Evolutionary conservation across 768 basidiomycete genomes (phyloP).

Genomic region (Tylopilus balloui): DNA sequence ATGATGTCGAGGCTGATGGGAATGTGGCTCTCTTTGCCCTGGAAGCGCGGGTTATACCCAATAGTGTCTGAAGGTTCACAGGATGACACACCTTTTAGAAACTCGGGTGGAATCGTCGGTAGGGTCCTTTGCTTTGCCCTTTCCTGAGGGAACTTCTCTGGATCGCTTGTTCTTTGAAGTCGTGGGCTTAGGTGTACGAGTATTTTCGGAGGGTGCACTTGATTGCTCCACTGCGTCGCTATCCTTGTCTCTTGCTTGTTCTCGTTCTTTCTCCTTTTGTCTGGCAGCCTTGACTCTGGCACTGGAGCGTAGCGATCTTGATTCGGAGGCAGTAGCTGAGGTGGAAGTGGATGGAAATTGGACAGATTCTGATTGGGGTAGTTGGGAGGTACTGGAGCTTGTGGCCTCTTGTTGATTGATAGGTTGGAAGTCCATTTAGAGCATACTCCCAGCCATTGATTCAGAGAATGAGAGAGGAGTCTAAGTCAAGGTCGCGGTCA

Average conservation of each 20-base stretch:
- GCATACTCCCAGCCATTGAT: constrained; percentile 85
- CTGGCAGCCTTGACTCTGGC: constrained; percentile 73
- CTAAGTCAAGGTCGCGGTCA: constrained; percentile 23
- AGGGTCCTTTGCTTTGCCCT: constrained; percentile 63
- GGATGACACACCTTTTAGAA: constrained; percentile 58
- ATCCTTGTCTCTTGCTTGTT: constrained; percentile 52
- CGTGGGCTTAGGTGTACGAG: constrained; percentile 39
- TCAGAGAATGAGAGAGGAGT: constrained; percentile 19
- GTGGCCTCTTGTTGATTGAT: constrained; percentile 66
- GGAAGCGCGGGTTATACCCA: constrained; percentile 25
- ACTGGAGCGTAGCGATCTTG: constrained; percentile 64
- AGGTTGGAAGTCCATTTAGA: constrained; percentile 91
- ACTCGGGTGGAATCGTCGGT: constrained; percentile 47
- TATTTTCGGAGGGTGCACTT: constrained; percentile 38
- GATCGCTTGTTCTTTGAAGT: constrained; percentile 45
- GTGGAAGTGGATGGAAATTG: constrained; percentile 34
- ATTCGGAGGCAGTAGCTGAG: constrained; percentile 41
- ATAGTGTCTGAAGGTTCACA: constrained; percentile 27
- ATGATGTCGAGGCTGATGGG: constrained; percentile 36
- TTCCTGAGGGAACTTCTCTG: constrained; percentile 46
- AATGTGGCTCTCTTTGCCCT: constrained; percentile 61
- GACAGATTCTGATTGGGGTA: constrained; percentile 37
- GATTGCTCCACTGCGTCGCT: constrained; percentile 43
- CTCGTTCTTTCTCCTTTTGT: constrained; percentile 57
- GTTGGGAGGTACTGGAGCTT: constrained; percentile 49